A percentile compares a stretch with the other conserved stretches of the same genome.
Conservation (phyloP, 345 rosid genomes). For the Aquilaria yunnanensis region DNA sequence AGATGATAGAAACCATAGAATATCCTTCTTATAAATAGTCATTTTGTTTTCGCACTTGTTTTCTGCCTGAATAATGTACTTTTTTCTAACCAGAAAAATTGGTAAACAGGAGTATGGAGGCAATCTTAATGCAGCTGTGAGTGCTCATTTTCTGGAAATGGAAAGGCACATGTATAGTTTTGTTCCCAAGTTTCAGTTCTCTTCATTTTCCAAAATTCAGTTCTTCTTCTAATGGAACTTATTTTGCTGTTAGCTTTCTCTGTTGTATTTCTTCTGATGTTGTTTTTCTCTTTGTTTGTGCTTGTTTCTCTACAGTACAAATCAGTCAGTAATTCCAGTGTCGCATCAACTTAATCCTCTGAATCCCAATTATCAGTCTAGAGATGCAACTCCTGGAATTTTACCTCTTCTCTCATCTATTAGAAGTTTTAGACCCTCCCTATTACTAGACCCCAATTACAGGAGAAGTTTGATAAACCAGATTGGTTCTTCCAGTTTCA, state of each 20-base stretch:
- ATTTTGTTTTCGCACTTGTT: too few relatives aligned
- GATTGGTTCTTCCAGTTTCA: conserved; percentile 37
- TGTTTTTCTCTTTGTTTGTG: background rate
- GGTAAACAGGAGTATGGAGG: conserved; percentile 59
- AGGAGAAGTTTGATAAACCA: conserved; percentile 57
- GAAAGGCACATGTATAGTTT: conserved; percentile 41
- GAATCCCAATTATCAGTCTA: conserved; percentile 29
- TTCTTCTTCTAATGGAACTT: background rate
- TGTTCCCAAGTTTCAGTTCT: background rate
- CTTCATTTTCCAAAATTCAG: conserved; percentile 5
- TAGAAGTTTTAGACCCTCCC: conserved; percentile 67
- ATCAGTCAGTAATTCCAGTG: conserved; percentile 22
- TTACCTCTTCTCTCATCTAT: conserved; percentile 57
- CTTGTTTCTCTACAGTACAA: conserved; percentile 29
- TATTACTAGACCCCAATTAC: conserved; percentile 62
- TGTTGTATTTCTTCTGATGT: conserved; percentile 1
- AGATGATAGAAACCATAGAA: too few relatives aligned
- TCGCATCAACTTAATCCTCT: conserved; percentile 25
- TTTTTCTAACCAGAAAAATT: background rate
- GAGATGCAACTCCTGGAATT: conserved; percentile 29
- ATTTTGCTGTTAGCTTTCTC: background rate
- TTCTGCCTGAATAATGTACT: too few relatives aligned
- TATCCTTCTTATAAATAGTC: too few relatives aligned
- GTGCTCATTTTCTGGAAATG: conserved; percentile 55
- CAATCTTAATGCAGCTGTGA: conserved; percentile 64